A percentile compares a stretch with the other conserved stretches of the same genome.
These are phyloP conservation scores for Ensete ventricosum DNA, from an alignment of 176 grass and related monocot genomes.

Conservation along the genomic window DNA sequence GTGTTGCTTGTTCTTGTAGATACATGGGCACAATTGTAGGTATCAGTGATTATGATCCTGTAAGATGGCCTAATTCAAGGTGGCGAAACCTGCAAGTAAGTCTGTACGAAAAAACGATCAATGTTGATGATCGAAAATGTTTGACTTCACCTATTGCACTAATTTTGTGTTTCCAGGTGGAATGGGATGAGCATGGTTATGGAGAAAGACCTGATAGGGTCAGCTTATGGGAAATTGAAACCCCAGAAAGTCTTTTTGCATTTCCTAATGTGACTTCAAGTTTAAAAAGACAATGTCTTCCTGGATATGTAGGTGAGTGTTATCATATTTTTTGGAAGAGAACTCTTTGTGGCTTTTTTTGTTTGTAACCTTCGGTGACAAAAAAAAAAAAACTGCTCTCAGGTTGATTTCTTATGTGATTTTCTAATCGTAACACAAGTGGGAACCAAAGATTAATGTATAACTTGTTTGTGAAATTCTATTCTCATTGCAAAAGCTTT, in stretches of 20 bases:
- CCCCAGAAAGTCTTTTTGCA: slow-evolving; percentile 61
- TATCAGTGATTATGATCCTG: slow-evolving; percentile 66
- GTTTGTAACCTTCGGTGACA: neutral
- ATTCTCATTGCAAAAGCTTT: too few relatives aligned
- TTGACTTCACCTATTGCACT: neutral
- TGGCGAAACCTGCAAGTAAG: slow-evolving; percentile 83
- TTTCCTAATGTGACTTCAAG: slow-evolving; percentile 49
- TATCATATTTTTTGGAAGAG: neutral
- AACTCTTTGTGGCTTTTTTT: neutral
- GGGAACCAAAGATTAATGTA: too few relatives aligned
- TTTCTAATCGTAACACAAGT: neutral
- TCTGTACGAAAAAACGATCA: slow-evolving; percentile 7
- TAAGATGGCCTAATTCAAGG: slow-evolving; percentile 95
- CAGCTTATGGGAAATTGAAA: slow-evolving; percentile 90
- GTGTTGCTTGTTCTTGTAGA: slow-evolving; percentile 28
- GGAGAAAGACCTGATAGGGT: slow-evolving; percentile 77
- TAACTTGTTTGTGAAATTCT: too few relatives aligned
- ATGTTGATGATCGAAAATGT: neutral
- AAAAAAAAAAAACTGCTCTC: neutral
- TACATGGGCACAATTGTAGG: slow-evolving; percentile 73
- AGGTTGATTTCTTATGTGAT: neutral
- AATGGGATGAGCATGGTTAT: slow-evolving; percentile 97
- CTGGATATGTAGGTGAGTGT: slow-evolving; percentile 29
- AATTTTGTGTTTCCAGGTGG: slow-evolving; percentile 31
- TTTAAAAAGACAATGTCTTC: slow-evolving; percentile 79